Evolutionary conservation across 2,329 filamentous ascomycete genomes (phyloP).

Genomic region (Stenocarpella maydis): DNA sequence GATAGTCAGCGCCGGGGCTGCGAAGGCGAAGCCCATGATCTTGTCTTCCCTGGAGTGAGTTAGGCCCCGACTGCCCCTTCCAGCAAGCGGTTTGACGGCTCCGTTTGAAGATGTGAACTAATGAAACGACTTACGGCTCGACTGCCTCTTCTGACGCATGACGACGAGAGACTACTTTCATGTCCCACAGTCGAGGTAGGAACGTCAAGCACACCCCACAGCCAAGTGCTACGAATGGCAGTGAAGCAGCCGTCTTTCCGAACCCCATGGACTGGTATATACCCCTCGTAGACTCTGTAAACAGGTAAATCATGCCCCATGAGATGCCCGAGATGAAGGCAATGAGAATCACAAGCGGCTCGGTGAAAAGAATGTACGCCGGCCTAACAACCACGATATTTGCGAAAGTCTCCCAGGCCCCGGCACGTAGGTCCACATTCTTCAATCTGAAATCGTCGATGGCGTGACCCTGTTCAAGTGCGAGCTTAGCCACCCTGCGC

Average conservation of each 20-base stretch:
- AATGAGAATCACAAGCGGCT: slow-evolving; percentile 55
- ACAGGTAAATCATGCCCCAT: slow-evolving; percentile 57
- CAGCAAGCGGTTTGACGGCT: not conserved
- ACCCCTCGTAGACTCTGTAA: slow-evolving; percentile 52
- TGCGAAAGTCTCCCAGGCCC: slow-evolving; percentile 46
- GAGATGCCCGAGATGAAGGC: slow-evolving; percentile 52
- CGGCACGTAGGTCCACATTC: slow-evolving; percentile 48
- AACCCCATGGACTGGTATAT: slow-evolving; percentile 51
- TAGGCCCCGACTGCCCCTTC: not conserved
- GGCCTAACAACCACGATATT: slow-evolving; percentile 51
- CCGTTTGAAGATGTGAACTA: too few species aligned
- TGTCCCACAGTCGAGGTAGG: slow-evolving; percentile 53
- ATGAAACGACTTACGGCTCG: slow-evolving; percentile 35
- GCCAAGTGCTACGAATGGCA: slow-evolving; percentile 51
- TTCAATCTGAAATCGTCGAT: slow-evolving; percentile 39
- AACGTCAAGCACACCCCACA: slow-evolving; percentile 52
- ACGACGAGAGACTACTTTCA: slow-evolving; percentile 37
- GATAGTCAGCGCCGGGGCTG: slow-evolving; percentile 51
- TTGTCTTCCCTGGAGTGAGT: slow-evolving; percentile 54
- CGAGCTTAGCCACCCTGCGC: slow-evolving; percentile 35
- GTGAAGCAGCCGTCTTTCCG: slow-evolving; percentile 44
- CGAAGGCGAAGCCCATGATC: slow-evolving; percentile 54
- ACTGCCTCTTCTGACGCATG: slow-evolving; percentile 34
- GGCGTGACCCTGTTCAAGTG: slow-evolving; percentile 6
- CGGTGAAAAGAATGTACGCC: slow-evolving; percentile 51